Evolutionary conservation across 179 eudicot genomes (phyloP).

Genomic region (Spergularia azorica): DNA sequence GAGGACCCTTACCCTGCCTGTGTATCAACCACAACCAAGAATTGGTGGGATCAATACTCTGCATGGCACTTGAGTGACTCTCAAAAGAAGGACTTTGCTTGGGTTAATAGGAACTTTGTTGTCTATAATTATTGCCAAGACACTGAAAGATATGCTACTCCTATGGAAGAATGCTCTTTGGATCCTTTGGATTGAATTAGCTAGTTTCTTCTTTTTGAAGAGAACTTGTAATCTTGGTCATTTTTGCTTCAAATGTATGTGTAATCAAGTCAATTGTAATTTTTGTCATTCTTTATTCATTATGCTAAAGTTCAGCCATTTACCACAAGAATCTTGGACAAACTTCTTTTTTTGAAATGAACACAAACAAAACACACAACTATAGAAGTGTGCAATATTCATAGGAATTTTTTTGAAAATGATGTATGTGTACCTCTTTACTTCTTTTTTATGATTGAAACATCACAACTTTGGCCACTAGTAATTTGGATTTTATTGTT

Average conservation of each 20-base stretch:
- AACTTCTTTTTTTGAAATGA: too few species aligned
- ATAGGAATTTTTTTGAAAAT: too few species aligned
- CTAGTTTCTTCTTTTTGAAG: neutral
- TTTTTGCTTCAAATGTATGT: constrained; percentile 4
- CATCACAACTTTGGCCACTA: too few species aligned
- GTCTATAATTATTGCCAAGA: constrained; percentile 84
- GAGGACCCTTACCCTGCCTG: constrained; percentile 87
- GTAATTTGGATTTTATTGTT: too few species aligned
- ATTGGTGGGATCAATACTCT: constrained; percentile 93
- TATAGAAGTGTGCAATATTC: too few species aligned
- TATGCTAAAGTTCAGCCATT: neutral
- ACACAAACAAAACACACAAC: too few species aligned
- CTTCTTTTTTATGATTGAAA: too few species aligned
- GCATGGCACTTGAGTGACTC: constrained; percentile 76
- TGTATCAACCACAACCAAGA: constrained; percentile 74
- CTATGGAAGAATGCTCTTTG: constrained; percentile 79
- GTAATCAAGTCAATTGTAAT: neutral
- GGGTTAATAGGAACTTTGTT: constrained; percentile 82
- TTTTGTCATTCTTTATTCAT: neutral
- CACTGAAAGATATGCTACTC: constrained; percentile 43
- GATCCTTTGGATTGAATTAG: constrained; percentile 36
- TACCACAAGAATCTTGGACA: too few species aligned
- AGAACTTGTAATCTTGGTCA: neutral
- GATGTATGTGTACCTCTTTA: too few species aligned
- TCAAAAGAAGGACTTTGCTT: constrained; percentile 70